A percentile compares a stretch with the other conserved stretches of the same genome.
Evolutionary conservation across 177 flowering plant species (phyloP).

Genomic region (Vitis hybrid): DNA sequence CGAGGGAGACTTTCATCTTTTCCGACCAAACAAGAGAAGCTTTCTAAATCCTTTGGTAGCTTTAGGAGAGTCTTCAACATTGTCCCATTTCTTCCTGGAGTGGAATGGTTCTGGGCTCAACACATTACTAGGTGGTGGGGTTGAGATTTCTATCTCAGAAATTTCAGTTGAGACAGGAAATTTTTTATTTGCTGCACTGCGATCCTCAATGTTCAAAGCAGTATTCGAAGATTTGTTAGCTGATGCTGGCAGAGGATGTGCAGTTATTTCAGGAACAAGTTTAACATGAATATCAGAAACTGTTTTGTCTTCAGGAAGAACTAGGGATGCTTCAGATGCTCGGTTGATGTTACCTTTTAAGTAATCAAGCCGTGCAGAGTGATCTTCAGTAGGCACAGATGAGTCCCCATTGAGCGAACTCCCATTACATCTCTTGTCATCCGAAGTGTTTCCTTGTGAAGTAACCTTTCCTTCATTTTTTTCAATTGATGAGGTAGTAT

Average conservation of each 20-base stretch:
- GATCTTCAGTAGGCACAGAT: slow-evolving; percentile 11
- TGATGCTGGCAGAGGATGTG: slow-evolving; percentile 21
- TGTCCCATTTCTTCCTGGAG: slow-evolving; percentile 74
- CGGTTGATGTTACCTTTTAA: slow-evolving; percentile 15
- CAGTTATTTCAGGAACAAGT: slow-evolving; percentile 15
- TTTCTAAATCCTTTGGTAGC: slow-evolving; percentile 67
- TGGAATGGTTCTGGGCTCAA: slow-evolving; percentile 32
- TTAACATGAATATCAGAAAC: slow-evolving; percentile 3
- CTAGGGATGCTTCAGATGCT: slow-evolving; percentile 18
- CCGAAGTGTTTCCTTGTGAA: slow-evolving; percentile 16
- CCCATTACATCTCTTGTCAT: slow-evolving; percentile 19
- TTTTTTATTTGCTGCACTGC: slow-evolving; percentile 17
- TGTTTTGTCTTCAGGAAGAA: slow-evolving; percentile 17
- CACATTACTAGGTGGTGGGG: slow-evolving; percentile 42
- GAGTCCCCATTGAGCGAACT: not conserved
- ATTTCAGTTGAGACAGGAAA: slow-evolving; percentile 26
- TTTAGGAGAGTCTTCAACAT: slow-evolving; percentile 48
- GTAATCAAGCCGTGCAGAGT: slow-evolving; percentile 12
- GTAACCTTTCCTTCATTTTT: slow-evolving; percentile 21
- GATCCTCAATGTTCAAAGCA: slow-evolving; percentile 20
- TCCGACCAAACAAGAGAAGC: slow-evolving; percentile 75
- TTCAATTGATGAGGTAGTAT: slow-evolving; percentile 25
- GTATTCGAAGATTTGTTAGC: slow-evolving; percentile 16
- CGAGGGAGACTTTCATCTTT: slow-evolving; percentile 26
- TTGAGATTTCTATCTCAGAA: slow-evolving; percentile 51